A percentile compares a stretch with the other conserved stretches of the same genome.
phyloP scores from a whole-genome alignment of 176 grass and related monocot species.

The Paspalum vaginatum region DNA sequence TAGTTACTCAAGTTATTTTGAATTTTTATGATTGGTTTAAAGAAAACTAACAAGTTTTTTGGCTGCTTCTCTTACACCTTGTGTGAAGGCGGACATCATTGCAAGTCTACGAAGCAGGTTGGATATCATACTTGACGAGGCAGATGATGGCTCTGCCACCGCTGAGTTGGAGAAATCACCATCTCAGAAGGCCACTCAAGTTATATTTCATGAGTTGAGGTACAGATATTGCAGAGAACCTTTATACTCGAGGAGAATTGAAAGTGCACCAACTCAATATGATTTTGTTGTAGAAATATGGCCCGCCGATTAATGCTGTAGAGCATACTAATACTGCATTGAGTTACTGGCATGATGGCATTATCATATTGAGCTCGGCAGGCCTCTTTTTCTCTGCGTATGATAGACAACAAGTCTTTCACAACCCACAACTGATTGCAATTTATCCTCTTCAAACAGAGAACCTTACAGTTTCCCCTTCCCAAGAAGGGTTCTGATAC shows the following conservation, averaged over 20 bases:
- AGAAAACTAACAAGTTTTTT: slow-evolving; percentile 1
- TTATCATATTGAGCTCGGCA: not conserved
- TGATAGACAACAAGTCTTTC: not conserved
- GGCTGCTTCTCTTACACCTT: slow-evolving; percentile 18
- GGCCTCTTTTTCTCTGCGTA: not conserved
- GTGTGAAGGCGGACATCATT: slow-evolving; percentile 67
- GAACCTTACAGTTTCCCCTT: slow-evolving; percentile 63
- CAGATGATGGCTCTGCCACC: slow-evolving; percentile 51
- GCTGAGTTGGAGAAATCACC: slow-evolving; percentile 37
- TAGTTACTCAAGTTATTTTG: not conserved
- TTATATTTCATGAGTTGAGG: slow-evolving; percentile 76
- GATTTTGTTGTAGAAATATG: slow-evolving; percentile 9
- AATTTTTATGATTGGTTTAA: not conserved
- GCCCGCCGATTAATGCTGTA: not conserved
- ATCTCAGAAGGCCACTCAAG: slow-evolving; percentile 54
- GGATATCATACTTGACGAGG: slow-evolving; percentile 78
- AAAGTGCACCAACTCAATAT: not conserved
- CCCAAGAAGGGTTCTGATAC: slow-evolving; percentile 85
- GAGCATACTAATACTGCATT: not conserved
- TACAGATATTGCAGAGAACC: slow-evolving; percentile 20
- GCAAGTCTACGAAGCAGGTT: slow-evolving; percentile 78
- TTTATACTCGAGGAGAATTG: slow-evolving; percentile 23
- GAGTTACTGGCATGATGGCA: not conserved
- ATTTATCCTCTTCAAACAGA: slow-evolving; percentile 52
- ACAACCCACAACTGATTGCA: slow-evolving; percentile 12